Base-by-base conservation (phyloP, 495 filamentous ascomycete genomes). In the Penicillium waksmanii region DNA sequence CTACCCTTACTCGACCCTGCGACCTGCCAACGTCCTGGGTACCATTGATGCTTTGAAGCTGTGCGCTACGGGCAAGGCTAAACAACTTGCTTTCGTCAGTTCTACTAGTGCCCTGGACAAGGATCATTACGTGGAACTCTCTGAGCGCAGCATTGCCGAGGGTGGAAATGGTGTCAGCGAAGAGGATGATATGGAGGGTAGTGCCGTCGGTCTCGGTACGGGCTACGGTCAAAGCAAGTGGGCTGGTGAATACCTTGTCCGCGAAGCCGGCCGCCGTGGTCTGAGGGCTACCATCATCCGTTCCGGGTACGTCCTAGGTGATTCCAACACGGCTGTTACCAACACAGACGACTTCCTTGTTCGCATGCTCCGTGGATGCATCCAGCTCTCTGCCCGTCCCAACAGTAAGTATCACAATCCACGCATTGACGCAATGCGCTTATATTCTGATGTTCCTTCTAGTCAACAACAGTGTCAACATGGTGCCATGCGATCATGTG, bases 141-240 rank as follows among this genome's bases (percentile, higher is more conserved):
- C 90, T 0, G 84, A 92, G 35, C 74, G 82, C 38, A 84, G 82
- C 55, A 59, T 78, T 25, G 73, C 76, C 1, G 69, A 73, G 33
- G 84, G 84, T 35, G 83, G 83, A 8, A 67, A 66, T 15, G 80
- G 80, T 50, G 74, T 92, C 31, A 74, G 77, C 25, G 89, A 92
- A 68, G 73, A 76, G 0, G 89, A 92, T 61, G 83, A 89, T 55
- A 73, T 92, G 5, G 78, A 84, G 56, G 87, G 90, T 13, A 87
- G 84, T 58, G 72, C 82, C 10, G 82, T 77, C 21, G 87, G 87
- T 27, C 82, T 93, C 0, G 79, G 86, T 66, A 96, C 90, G 0
- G 95, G 94, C 7, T 98, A 98, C 66, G 95, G 93, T 8, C 93
- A 97, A 74, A 85, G 82, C 50, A 98, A 98, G 78, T 92, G 89